Evolutionary conservation across 768 basidiomycete genomes (phyloP), one percentile per base, ranked within the genome.

Genomic region (Hydnomerulius pinastri): DNA sequence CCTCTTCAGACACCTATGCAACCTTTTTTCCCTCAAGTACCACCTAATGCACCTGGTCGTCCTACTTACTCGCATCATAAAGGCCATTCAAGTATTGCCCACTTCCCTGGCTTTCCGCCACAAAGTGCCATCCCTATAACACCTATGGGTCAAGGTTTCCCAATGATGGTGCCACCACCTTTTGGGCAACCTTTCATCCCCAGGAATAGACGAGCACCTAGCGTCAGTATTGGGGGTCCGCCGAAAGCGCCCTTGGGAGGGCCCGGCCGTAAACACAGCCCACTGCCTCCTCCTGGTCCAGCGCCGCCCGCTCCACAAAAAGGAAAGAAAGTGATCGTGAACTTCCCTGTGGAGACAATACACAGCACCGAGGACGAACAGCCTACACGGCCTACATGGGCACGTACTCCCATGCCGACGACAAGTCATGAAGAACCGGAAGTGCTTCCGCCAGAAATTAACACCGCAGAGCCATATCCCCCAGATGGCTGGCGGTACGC

Each of bases 171-270:
- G 1, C 74, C 71, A 52, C 75, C 67, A 52, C 75, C 67, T 21
- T 73, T 66, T 33, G 67, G 66, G 13, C 77, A 77, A 48, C 82
- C 79, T 3, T 85, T 82, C 57, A 77, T 79, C 6, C 80, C 78
- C 24, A 72, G 86, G 48, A 86, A 76, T 62, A 77, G 86, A 65
- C 77, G 88, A 36, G 80, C 87, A 49, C 78, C 77, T 13, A 80
- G 79, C 55, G 55, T 86, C 37, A 89, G 85, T 63, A 81, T 87
- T 35, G 91, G 91, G 11, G 91, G 91, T 6, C 91, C 91, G n/a
- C 91, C 91, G 8, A 93, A 92, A 66, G 91, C 91, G 1, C 78
- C 83, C 1, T 71, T 93, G 2, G 91, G 91, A 15, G 91, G 91
- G 0, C 90, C 87, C 11, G 80, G 82, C 38, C 80, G 87, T 38